Evolutionary conservation across 2,329 filamentous ascomycete genomes (phyloP).

Genomic region (Botrytis aclada): DNA sequence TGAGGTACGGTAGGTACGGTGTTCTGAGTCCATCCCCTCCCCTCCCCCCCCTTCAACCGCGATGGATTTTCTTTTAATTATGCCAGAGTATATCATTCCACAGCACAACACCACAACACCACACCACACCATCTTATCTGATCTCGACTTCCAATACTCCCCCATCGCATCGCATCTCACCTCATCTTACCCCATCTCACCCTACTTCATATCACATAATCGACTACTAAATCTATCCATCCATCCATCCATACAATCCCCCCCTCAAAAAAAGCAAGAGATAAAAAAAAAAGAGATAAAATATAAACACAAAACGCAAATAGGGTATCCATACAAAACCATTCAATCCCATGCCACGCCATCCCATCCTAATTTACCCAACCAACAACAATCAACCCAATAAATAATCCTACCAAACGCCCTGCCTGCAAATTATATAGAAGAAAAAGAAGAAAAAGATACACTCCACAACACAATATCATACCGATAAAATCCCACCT

Average conservation of each 20-base stretch:
- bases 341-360: not conserved
- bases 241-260: not conserved
- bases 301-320: not conserved
- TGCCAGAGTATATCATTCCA: not conserved
- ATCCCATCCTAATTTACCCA: not conserved
- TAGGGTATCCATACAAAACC: slow-evolving; percentile 7
- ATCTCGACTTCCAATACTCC: not conserved
- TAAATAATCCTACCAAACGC: not conserved
- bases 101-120: too few species aligned
- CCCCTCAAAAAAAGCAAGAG: too few species aligned
- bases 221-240: not conserved
- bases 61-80: too few species aligned
- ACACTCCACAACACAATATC: too few species aligned
- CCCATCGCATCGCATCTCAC: not conserved
- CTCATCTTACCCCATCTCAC: too few species aligned
- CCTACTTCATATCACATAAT: not conserved
- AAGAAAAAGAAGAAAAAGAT: not conserved
- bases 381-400: not conserved
- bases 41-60: too few species aligned
- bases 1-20: too few species aligned
- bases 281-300: not conserved
- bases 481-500: not conserved
- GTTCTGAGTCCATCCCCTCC: not conserved
- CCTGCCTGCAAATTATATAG: not conserved
- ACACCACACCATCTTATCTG: not conserved